Evolutionary conservation across 345 rosid species (phyloP), one percentile per base, ranked within the genome.

Genomic region (Gynandropsis gynandra): DNA sequence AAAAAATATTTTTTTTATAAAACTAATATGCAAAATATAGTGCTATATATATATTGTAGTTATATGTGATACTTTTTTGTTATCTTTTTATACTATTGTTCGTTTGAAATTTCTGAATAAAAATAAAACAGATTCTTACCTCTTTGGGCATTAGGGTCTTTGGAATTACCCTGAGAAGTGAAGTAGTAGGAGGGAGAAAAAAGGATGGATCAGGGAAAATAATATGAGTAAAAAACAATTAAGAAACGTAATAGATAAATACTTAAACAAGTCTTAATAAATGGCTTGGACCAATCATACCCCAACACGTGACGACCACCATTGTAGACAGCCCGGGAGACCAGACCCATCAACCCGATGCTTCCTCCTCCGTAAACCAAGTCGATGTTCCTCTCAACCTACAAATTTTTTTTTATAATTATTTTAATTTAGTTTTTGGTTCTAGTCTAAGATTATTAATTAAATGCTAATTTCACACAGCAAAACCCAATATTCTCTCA

Each of bases 281-380:
- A 41, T 5, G 8, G 13, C 4, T 41, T 13, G n/a, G 16, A 7
- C 45, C 9, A 16, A 41, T 41, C 34, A 29, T 46, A 83, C 87
- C 93, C 87, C 37, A 78, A 66, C 21, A 80, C 93, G 66, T 83
- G 87, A 54, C 87, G 81, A 40, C 87, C 92, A 14, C 92, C 93
- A 29, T 80, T 74, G 52, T 64, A 78, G 42, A 83, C 88, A 59
- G 77, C 80, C 62, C 78, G 85, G 31, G 87, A 83, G 16, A 80
- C 65, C 38, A 76, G 65, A 16, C 93, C 93, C 88, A 83, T 83
- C 59, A 83, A 59, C 0, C 88, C 88, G 54, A 83, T 72, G 76
- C 93, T 83, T 10, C 88, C 88, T 58, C 93, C 93, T 32, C 93
- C 93, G 59, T 83, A 83, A 34, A 83, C 88, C 63, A 83, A 70